Evolutionary conservation across 768 basidiomycete species (phyloP).

Genomic region (Dioszegia aurantiaca): DNA sequence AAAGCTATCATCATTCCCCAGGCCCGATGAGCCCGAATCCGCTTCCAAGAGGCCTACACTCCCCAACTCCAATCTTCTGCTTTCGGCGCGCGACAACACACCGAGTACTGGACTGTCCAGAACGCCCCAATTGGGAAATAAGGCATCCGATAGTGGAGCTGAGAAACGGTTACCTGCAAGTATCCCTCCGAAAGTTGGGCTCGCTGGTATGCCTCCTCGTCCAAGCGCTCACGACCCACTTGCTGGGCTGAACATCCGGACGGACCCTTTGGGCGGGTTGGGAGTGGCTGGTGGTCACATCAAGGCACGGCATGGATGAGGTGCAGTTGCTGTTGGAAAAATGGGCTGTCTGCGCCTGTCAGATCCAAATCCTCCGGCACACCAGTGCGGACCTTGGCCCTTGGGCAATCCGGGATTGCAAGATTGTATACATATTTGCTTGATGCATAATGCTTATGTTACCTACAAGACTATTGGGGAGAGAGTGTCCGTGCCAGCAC

Average conservation of each 20-base stretch:
- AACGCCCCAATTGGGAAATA: neutral
- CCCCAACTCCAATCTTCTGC: no score
- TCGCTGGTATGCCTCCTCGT: no score
- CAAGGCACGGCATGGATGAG: neutral
- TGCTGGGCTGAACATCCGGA: neutral
- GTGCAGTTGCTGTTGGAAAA: no score
- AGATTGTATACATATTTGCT: neutral
- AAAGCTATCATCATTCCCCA: constrained; percentile 1
- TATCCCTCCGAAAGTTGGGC: no score
- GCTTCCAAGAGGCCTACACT: no score
- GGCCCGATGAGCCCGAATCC: no score
- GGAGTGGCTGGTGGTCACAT: neutral
- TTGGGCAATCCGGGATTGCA: no score
- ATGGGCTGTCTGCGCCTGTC: no score
- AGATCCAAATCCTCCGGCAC: no score
- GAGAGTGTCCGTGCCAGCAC: constrained; percentile 47
- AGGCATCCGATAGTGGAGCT: no score
- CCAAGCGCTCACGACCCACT: neutral
- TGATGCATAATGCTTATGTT: constrained; percentile 1
- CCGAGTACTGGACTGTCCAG: neutral
- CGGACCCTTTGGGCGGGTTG: constrained; percentile 3
- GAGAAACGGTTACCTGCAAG: no score
- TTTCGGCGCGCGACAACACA: neutral
- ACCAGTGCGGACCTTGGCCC: no score
- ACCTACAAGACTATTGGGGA: constrained; percentile 2